Evolutionary conservation across 75 land plant genomes (phyloP).

Genomic region (Pinus albicaulis): DNA sequence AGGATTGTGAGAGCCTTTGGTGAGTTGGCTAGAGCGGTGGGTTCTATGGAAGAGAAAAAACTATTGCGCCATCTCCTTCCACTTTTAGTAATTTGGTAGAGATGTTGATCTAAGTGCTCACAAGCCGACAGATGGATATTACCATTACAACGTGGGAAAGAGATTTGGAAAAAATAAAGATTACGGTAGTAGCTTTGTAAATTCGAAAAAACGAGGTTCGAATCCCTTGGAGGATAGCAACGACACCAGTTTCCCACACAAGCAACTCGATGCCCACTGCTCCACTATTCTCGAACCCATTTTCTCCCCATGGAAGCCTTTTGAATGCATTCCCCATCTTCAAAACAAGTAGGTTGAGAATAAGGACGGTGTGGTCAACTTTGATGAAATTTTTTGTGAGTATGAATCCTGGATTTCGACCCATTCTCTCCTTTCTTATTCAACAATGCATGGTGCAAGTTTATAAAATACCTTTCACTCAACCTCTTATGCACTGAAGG

Average conservation of each 20-base stretch:
- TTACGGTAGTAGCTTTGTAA: constrained; percentile 17
- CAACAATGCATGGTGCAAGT: too few relatives aligned
- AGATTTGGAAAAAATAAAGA: constrained; percentile 10
- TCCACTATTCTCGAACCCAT: constrained; percentile 37
- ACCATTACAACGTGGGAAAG: background rate
- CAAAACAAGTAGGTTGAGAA: constrained; percentile 12
- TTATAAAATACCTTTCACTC: too few relatives aligned
- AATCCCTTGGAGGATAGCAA: constrained; percentile 1
- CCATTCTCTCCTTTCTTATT: too few relatives aligned
- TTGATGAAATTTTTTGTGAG: too few relatives aligned
- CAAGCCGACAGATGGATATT: constrained; percentile 1
- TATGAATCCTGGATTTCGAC: too few relatives aligned
- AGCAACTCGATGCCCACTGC: constrained; percentile 11
- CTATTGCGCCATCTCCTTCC: constrained; percentile 4
- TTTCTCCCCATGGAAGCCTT: constrained; percentile 55
- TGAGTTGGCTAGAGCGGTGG: too few relatives aligned
- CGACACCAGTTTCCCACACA: background rate
- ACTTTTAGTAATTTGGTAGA: background rate
- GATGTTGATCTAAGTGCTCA: background rate
- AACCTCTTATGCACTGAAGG: too few relatives aligned
- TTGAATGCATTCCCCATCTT: constrained; percentile 56
- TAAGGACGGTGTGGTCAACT: too few relatives aligned
- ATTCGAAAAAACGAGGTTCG: constrained; percentile 16
- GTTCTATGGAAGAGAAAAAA: constrained; percentile 14
- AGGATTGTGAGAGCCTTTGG: too few relatives aligned